Percentiles rank a stretch among this genome's conserved stretches.
phyloP scores from a whole-genome alignment of 805 yeast genomes.

The Clavispora phyllophila region DNA sequence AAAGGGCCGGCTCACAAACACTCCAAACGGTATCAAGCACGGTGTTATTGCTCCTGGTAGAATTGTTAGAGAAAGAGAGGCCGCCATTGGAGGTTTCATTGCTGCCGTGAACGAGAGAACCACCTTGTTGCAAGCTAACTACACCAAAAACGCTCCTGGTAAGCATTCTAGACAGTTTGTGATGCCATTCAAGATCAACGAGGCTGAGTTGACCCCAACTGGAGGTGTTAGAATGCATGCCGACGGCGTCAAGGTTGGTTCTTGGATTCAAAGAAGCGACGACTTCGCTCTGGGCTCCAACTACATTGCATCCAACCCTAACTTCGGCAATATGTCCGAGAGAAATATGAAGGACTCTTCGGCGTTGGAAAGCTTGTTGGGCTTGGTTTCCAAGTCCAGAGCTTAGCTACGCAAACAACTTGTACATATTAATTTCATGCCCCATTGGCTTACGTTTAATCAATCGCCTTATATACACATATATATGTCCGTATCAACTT shows the following conservation, averaged over 20 bases:
- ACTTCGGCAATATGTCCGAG: conserved; percentile 28
- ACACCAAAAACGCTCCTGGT: conserved; percentile 31
- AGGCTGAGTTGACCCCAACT: conserved; percentile 30
- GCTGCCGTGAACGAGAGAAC: conserved; percentile 31
- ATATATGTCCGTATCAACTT: neutral
- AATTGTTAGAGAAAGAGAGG: conserved; percentile 42
- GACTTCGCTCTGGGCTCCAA: conserved; percentile 12
- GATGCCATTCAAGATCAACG: conserved; percentile 38
- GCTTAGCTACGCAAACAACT: conserved; percentile 1
- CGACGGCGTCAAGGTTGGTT: conserved; percentile 37
- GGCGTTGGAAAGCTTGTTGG: conserved; percentile 15
- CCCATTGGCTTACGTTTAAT: too few relatives aligned
- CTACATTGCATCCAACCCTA: conserved; percentile 29
- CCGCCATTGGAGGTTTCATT: conserved; percentile 56
- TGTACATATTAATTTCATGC: neutral
- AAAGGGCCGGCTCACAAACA: conserved; percentile 60
- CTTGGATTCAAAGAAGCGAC: conserved; percentile 31
- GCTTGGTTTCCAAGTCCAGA: conserved; percentile 14
- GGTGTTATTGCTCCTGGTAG: conserved; percentile 66
- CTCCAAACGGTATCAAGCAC: conserved; percentile 64
- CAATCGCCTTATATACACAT: neutral
- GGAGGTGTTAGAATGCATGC: conserved; percentile 38
- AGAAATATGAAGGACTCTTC: conserved; percentile 25
- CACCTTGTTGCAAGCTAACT: conserved; percentile 30
- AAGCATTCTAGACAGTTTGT: conserved; percentile 40